Evolutionary conservation across 306 rosid genomes (phyloP).

Genomic region (Castanea sativa): DNA sequence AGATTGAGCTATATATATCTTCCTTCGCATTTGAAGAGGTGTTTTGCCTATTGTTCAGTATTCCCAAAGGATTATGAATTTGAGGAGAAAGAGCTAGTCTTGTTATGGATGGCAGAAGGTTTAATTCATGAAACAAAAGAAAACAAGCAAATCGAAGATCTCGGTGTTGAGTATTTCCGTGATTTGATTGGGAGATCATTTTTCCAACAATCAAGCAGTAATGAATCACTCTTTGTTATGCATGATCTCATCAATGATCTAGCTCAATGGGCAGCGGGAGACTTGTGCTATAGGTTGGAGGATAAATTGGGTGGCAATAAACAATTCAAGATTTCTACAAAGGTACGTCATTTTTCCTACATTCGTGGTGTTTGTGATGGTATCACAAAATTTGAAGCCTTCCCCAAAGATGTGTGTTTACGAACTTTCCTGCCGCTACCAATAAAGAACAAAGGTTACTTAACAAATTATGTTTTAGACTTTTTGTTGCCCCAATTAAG

Average conservation of each 20-base stretch:
- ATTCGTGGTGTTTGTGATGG: not conserved
- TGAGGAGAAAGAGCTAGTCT: not conserved
- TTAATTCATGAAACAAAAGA: not conserved
- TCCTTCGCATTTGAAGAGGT: not conserved
- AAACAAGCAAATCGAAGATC: not conserved
- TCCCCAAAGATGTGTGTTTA: conserved; percentile 16
- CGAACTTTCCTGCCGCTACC: conserved; percentile 50
- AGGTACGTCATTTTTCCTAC: not conserved
- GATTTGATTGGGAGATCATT: not conserved
- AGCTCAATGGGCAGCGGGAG: too few species aligned
- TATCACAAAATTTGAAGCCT: not conserved
- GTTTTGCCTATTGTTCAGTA: too few species aligned
- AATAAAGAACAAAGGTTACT: conserved; percentile 34
- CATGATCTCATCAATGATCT: too few species aligned
- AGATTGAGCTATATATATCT: conserved; percentile 1
- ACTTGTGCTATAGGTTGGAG: too few species aligned
- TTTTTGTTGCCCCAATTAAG: not conserved
- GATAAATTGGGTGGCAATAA: too few species aligned
- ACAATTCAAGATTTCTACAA: not conserved
- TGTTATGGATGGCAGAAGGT: not conserved
- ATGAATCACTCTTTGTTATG: too few species aligned
- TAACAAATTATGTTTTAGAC: not conserved
- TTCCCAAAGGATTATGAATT: too few species aligned
- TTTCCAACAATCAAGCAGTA: too few species aligned
- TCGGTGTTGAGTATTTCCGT: not conserved